Base-by-base conservation (phyloP, 2,329 filamentous ascomycete species). In the Epichloe scottii region DNA sequence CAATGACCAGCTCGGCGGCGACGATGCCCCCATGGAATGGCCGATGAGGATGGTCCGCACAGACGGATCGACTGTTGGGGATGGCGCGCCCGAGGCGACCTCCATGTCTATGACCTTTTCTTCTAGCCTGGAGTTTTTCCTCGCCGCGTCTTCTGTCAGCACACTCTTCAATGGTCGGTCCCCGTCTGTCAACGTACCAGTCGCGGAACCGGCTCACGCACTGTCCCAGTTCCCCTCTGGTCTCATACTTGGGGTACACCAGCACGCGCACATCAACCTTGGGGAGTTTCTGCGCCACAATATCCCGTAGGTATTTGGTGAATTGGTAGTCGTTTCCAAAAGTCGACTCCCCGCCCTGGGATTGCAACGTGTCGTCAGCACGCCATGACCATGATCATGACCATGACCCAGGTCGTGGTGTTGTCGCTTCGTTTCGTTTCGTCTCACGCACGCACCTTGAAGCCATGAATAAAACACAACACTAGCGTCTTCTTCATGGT, bases 21-120 rank as follows among this genome's bases (percentile, higher is more conserved):
- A 97, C 89, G 60, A 97, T 96, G 59, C 93, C 93, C 59, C 87
- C 87, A 86, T 96, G 8, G 85, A 90, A 66, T 96, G 90, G 23
- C 90, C 90, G 52, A 94, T 72, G 15, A 96, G 77, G 45, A 95
- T 77, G 30, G 86, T 85, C 61, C 82, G 84, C 19, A 95, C 88
- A 0, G 85, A 89, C 5, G 89, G 89, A 54, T 94, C 88, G 56
- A 95, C 77, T 0, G 87, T 95, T 0, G 90, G 90, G 5, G 85
- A 90, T 1, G 87, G 79, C 0, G 89, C 91, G 44, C 77, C 76
- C 58, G 87, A 85, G 30, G 78, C 82, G 52, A 96, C 90, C 69
- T 98, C 91, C 60, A 96, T 74, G 66, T 97, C 93, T 60, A 97
- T 96, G 59, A 97, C 87, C 60, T 87, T 87, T 63, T 96, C 85